Base-by-base conservation (phyloP, 1,139 yeast species). In the Candida sp. region DNA sequence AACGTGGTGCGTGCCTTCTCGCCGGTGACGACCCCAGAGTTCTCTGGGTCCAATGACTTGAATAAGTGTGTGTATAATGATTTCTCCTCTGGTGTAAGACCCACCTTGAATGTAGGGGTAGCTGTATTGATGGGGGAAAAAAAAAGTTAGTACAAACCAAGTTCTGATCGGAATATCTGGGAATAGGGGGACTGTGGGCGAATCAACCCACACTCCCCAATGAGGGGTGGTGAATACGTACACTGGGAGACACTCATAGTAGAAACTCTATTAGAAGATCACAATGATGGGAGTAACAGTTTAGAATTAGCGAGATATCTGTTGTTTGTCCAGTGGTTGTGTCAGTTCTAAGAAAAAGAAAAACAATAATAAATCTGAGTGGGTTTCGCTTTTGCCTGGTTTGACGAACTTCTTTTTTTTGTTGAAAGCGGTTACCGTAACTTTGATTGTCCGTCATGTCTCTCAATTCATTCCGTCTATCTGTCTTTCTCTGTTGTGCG, bases 1-100 rank as follows among this genome's bases (percentile, higher is more conserved):
- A 96, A 86, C 4, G 96, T 78, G 7, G 90, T 78, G 58, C 96
- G 82, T n/a, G 97, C 93, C 49, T 87, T 85, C 42, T 89, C 96
- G 32, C 99, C 99, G 7, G 98, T 90, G 53, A 94, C 88, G 43
- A 88, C 78, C 3, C 97, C 97, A 44, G 88, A 73, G 44, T 81
- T 80, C 59, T 90, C 96, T 2, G 87, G 82, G 67, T 94, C 99
- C 60, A 94, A 80, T 43, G 87, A 78, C 56, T 83, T 83, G 76
- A 94, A 96, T 49, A 92, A 78, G 55, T 84, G 86, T 12, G 90
- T 85, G 66, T 84, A 92, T 51, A 85, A 77, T 57, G 78, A 77
- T 67, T 88, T 85, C 69, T 94, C 99, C 54, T 91, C 97, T 33
- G 85, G 75, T 11, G 96, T 84, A 57, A 94, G 84, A 38, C 79